These are phyloP conservation scores for Talaromyces borbonicus DNA, from an alignment of 495 filamentous ascomycete species.

Conservation along the genomic window DNA sequence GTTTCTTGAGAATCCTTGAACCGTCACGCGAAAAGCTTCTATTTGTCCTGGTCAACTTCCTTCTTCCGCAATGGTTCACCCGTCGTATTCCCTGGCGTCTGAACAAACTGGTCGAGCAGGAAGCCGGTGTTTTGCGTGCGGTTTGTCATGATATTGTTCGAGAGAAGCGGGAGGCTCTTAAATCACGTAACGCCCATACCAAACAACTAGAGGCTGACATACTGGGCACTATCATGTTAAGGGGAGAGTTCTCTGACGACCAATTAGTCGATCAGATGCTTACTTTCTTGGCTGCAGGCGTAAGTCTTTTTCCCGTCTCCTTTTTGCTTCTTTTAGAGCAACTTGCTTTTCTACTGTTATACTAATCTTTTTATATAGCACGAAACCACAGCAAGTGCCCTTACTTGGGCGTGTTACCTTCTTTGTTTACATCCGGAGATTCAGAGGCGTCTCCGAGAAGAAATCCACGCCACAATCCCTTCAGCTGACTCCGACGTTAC, in stretches of 20 bases:
- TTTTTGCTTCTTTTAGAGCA: no score
- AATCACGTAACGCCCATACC: constrained; percentile 48
- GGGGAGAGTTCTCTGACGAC: constrained; percentile 47
- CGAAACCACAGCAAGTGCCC: constrained; percentile 44
- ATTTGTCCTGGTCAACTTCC: constrained; percentile 37
- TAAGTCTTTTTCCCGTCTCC: constrained; percentile 9
- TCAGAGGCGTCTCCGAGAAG: constrained; percentile 36
- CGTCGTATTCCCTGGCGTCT: constrained; percentile 52
- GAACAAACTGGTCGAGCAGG: constrained; percentile 50
- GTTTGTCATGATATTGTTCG: constrained; percentile 57
- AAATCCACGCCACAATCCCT: constrained; percentile 35
- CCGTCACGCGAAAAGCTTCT: constrained; percentile 38
- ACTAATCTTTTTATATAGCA: constrained; percentile 23
- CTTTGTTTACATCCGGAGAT: constrained; percentile 35
- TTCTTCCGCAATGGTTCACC: constrained; percentile 38
- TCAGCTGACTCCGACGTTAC: constrained; percentile 19
- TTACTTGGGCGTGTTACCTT: constrained; percentile 45
- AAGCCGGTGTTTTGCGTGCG: constrained; percentile 48
- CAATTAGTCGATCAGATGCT: constrained; percentile 45
- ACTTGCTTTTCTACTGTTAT: no score
- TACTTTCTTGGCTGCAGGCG: constrained; percentile 44
- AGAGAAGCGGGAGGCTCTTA: constrained; percentile 45
- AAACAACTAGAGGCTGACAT: constrained; percentile 58
- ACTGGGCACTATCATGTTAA: constrained; percentile 40
- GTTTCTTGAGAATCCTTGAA: constrained; percentile 50